These are phyloP conservation scores for Chondrostereum purpureum DNA, from an alignment of 1,284 basidiomycete species.

Conservation along the genomic window DNA sequence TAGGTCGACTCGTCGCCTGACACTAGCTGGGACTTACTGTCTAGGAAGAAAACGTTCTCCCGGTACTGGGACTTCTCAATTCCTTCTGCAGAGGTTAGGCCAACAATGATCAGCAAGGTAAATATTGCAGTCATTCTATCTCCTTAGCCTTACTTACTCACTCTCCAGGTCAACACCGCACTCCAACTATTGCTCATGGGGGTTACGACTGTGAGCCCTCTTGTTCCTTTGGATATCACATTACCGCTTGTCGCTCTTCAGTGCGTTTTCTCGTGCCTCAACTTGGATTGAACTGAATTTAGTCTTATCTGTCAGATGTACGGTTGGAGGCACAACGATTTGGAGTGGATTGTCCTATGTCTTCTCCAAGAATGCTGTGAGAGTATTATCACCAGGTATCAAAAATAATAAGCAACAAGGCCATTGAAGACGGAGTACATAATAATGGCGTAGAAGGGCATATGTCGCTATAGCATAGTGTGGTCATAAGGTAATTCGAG, in stretches of 20 bases:
- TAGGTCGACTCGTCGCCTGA: slow-evolving; percentile 31
- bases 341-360: slow-evolving; percentile 91
- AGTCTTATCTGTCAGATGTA: slow-evolving; percentile 47
- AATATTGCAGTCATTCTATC: slow-evolving; percentile 11
- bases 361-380: slow-evolving; percentile 67
- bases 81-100: slow-evolving; percentile 89
- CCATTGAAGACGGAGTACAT: slow-evolving; percentile 18
- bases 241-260: slow-evolving; percentile 45
- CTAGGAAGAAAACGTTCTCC: slow-evolving; percentile 74
- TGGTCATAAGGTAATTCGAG: too few relatives aligned
- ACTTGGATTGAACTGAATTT: too few relatives aligned
- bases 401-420: too few relatives aligned
- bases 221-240: slow-evolving; percentile 61
- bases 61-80: slow-evolving; percentile 96
- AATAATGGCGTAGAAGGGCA: slow-evolving; percentile 4
- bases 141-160: slow-evolving; percentile 2
- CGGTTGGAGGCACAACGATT: slow-evolving; percentile 84
- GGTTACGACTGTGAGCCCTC: slow-evolving; percentile 75
- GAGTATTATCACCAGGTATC: slow-evolving; percentile 46
- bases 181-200: slow-evolving; percentile 91
- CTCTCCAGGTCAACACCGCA: slow-evolving; percentile 78
- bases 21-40: slow-evolving; percentile 3
- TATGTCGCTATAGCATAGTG: too few relatives aligned
- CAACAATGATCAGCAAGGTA: slow-evolving; percentile 88
- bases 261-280: too few relatives aligned